Percentiles rank a stretch among this genome's conserved stretches.
phyloP scores from a whole-genome alignment of 2,329 filamentous ascomycete genomes.

The Rugonectria rugulosa region DNA sequence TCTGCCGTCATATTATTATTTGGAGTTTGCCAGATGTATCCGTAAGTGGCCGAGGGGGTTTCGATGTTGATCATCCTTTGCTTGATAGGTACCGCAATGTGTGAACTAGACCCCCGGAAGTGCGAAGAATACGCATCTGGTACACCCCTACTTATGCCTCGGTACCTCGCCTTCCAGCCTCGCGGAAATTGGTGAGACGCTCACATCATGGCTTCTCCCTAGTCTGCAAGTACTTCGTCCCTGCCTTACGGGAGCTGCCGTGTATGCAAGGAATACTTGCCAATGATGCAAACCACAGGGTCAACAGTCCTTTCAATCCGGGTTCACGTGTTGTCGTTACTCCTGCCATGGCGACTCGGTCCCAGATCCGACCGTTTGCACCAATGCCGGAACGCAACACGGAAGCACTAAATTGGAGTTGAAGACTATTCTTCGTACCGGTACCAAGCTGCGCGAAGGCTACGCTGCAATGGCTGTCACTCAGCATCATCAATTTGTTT shows the following conservation, averaged over 20 bases:
- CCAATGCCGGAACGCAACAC: conserved; percentile 2
- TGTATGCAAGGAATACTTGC: too few species aligned
- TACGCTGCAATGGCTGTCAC: too few species aligned
- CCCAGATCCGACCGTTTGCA: conserved; percentile 2
- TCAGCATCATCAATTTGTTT: neutral
- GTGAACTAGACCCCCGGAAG: too few species aligned
- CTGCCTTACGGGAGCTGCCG: neutral
- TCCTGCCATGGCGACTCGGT: conserved; percentile 1
- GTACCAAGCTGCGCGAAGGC: too few species aligned
- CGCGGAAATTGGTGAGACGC: neutral
- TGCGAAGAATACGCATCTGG: too few species aligned
- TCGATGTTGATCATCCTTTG: too few species aligned
- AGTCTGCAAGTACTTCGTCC: too few species aligned
- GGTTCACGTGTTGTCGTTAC: neutral
- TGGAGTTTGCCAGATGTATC: too few species aligned
- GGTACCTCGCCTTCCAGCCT: neutral
- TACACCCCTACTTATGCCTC: too few species aligned
- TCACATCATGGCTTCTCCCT: neutral
- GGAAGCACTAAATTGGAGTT: neutral
- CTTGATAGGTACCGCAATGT: too few species aligned
- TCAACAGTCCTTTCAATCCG: neutral
- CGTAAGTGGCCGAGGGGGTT: too few species aligned
- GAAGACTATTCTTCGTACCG: neutral
- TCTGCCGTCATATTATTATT: neutral
- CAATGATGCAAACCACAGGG: too few species aligned